These are phyloP conservation scores for Coniochaeta sp. DNA, from an alignment of 2,329 filamentous ascomycete species.

Conservation along the genomic window DNA sequence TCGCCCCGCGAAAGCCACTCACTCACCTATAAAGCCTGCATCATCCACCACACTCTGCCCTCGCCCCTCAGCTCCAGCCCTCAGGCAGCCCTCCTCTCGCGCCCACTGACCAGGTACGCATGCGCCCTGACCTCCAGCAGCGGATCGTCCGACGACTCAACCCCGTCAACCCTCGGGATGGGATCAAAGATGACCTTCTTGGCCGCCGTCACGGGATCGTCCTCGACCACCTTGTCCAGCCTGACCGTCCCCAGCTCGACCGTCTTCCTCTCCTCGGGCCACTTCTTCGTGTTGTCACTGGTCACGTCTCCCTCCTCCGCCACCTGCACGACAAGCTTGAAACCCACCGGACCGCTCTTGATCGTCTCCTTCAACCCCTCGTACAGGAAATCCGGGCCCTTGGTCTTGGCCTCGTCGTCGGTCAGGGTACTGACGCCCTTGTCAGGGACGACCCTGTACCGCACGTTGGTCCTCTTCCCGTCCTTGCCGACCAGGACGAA, in stretches of 20 bases:
- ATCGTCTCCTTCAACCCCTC: slow-evolving; percentile 32
- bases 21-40: background rate
- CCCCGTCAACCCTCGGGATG: slow-evolving; percentile 43
- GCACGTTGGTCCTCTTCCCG: slow-evolving; percentile 34
- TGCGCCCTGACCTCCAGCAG: slow-evolving; percentile 47
- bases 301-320: slow-evolving; percentile 18
- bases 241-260: slow-evolving; percentile 42
- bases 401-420: slow-evolving; percentile 8
- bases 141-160: slow-evolving; percentile 46
- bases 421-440: slow-evolving; percentile 30
- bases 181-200: slow-evolving; percentile 51
- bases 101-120: slow-evolving; percentile 47
- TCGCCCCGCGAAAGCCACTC: background rate
- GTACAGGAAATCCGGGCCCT: slow-evolving; percentile 23
- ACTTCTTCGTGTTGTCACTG: slow-evolving; percentile 24
- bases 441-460: slow-evolving; percentile 41
- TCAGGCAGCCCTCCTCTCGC: slow-evolving; percentile 37
- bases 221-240: slow-evolving; percentile 29
- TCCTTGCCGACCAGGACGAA: slow-evolving; percentile 33
- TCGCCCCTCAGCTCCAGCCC: background rate
- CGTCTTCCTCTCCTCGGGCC: slow-evolving; percentile 41
- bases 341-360: slow-evolving; percentile 27
- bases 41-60: background rate
- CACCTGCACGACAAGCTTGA: slow-evolving; percentile 42
- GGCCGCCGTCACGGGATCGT: slow-evolving; percentile 32